Evolutionary conservation across 2,329 filamentous ascomycete genomes (phyloP), one percentile per base, ranked within the genome.

Genomic region (Botryosphaeria dothidea): DNA sequence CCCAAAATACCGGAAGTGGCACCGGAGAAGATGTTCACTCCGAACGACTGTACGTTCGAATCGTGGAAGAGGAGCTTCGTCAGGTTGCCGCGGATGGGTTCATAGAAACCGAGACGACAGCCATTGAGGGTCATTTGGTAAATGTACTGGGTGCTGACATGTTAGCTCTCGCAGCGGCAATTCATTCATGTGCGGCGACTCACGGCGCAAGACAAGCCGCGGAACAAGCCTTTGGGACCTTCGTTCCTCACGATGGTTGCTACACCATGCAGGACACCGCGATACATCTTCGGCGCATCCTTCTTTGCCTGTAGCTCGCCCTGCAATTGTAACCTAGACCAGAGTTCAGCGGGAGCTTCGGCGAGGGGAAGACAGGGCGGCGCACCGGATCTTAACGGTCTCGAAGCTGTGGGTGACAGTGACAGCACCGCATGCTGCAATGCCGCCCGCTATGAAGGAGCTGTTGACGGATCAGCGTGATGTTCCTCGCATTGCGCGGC

Each of bases 361-460:
- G 36, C n/a, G 58, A 27, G 15, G 51, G 45, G 27, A 17, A 19
- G 23, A 23, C 36, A 29, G 23, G 29, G 60, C 57, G 67, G 75
- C 84, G 75, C 83, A 93, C 90, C 93, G 91, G 76, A 98, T 98
- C 86, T 99, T 99, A 77, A 99, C 93, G 13, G 94, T 98, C 81
- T 99, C 95, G 82, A 98, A 98, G 65, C 93, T 93, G 80, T 99
- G 95, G 58, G 95, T 98, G 69, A 96, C 93, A 45, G 94, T 98
- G 65, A 99, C 95, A 69, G 95, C 95, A 75, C 95, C 95, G 81
- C 94, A 98, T 69, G 95, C 95, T 75, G 95, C 95, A 75, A 99
- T 91, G 76, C 95, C 95, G 77, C 95, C 95, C 65, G 95, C 94
- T 73, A 98, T 88, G 83, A 99, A 99, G 67, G 93, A 92, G 70